These are phyloP conservation scores for Boletus eberwhitei DNA, from an alignment of 768 basidiomycete species.

Conservation along the genomic window DNA sequence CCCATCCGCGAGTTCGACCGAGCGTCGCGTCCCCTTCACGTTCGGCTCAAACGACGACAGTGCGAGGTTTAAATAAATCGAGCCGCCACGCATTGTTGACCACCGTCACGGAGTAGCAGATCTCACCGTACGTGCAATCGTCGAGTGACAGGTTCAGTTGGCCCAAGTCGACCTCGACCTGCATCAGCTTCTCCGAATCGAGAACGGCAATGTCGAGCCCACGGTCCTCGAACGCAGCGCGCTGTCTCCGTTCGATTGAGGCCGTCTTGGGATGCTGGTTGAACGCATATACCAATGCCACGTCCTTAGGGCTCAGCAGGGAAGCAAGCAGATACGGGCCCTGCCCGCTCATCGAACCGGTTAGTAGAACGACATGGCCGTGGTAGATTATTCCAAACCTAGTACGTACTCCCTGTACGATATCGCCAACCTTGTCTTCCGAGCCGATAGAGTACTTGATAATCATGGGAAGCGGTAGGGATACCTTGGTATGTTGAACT, in stretches of 20 bases:
- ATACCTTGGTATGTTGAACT: too few relatives aligned
- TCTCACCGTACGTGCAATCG: conserved; percentile 8
- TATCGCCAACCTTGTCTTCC: neutral
- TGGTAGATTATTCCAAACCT: too few relatives aligned
- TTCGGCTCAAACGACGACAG: conserved; percentile 50
- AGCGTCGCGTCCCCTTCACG: conserved; percentile 39
- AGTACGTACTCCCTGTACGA: too few relatives aligned
- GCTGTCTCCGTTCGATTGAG: conserved; percentile 18
- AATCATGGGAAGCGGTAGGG: conserved; percentile 25
- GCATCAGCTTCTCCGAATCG: conserved; percentile 26
- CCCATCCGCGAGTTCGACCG: conserved; percentile 8
- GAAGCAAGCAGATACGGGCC: conserved; percentile 37
- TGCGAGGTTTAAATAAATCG: conserved; percentile 50
- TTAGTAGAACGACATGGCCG: conserved; percentile 29
- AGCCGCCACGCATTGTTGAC: conserved; percentile 51
- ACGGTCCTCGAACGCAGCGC: conserved; percentile 19
- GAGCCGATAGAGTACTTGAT: conserved; percentile 33
- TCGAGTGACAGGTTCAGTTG: conserved; percentile 24
- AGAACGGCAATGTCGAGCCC: conserved; percentile 32
- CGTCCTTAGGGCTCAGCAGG: too few relatives aligned
- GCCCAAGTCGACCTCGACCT: conserved; percentile 33
- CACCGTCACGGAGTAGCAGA: conserved; percentile 30
- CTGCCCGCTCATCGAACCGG: conserved; percentile 35
- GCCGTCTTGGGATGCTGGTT: conserved; percentile 23
- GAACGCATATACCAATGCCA: conserved; percentile 26